Evolutionary conservation across 345 rosid species (phyloP), one percentile per base, ranked within the genome.

Genomic region (Schrenkiella parvula): DNA sequence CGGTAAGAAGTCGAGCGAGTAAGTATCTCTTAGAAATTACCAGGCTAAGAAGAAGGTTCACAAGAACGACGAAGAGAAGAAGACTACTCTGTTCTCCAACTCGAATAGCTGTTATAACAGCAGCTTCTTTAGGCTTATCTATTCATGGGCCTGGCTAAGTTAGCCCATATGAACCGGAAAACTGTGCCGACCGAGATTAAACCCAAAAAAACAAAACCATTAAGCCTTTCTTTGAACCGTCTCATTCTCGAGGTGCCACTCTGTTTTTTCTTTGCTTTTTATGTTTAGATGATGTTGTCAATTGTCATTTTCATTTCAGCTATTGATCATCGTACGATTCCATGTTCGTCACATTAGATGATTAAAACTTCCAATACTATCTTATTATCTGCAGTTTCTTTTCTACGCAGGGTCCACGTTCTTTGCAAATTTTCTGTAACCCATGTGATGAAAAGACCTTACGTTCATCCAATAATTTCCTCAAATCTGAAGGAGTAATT

Each of bases 361-460:
- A 62, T 71, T 41, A 1, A 31, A 43, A 44, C 63, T 15, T 43
- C 48, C 31, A 31, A 17, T 23, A 63, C 21, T 31, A 22, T 29
- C 47, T 41, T 52, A 52, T 28, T 52, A 22, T 41, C 13, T 43
- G 48, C 64, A 72, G 47, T 43, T 54, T 43, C 56, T 72, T 54
- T 58, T 59, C 37, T 48, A 46, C 2, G 25, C 47, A 70, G 64
- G 70, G 76, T 72, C 70, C 76, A 64, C 70, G 6, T 53, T 63
- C 64, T 42, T 54, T 0, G 63, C 50, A 12, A 15, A 42, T 54
- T 72, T 72, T 37, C 48, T 43, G 56, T 38, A 42, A 56, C 47
- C 70, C 76, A 72, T 64, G 70, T 72, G 76, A 64, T 72, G 70
- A 53, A 64, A 43, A 63, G 56, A 72, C 70, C n/a, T 52, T 64